Evolutionary conservation across 352 stramenopile species (phyloP), one percentile per base, ranked within the genome.

Genomic region (Paralagenidium karlingii): DNA sequence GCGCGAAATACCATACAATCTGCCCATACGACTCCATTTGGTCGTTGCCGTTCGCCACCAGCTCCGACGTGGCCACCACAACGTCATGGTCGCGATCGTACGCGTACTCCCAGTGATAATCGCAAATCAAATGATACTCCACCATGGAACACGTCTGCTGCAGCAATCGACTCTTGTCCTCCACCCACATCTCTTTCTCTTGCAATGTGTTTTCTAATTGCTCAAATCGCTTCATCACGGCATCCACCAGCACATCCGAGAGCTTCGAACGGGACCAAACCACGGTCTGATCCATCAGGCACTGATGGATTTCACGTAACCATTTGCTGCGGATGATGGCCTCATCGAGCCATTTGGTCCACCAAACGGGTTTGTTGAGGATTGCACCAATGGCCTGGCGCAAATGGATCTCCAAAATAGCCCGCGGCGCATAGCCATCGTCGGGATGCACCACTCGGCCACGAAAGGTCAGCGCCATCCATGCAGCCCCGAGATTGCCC

Each of bases 341-440:
- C 21, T 61, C 55, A 16, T 56, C 20, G 8, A 11, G 32, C 38
- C 36, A 52, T 52, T 78, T 74, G 38, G 34, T 15, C 55, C 56
- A 74, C 60, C 58, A 74, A 11, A 33, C 29, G 21, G 24, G 55
- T 41, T 74, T 78, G 51, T 57, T 53, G 25, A 71, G 40, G 30
- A 78, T 55, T 24, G 53, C 45, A 32, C 49, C 48, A 28, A 68
- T 53, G 5, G 38, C 58, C 30, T 45, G 41, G 32, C 51, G 58
- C 22, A 69, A 33, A 33, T 55, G 43, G 10, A 69, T 27, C 36
- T 69, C 55, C 8, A 67, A 20, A 39, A 68, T 40, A 42, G 57
- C 28, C 28, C 44, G 51, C 32, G 53, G 48, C 12, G 24, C 22
- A 24, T 57, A 57, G 27, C 43, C 43, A 18, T 45, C 27, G 10